Conservation (phyloP, 2,329 filamentous ascomycete species). For the Dissoconium aciculare region DNA sequence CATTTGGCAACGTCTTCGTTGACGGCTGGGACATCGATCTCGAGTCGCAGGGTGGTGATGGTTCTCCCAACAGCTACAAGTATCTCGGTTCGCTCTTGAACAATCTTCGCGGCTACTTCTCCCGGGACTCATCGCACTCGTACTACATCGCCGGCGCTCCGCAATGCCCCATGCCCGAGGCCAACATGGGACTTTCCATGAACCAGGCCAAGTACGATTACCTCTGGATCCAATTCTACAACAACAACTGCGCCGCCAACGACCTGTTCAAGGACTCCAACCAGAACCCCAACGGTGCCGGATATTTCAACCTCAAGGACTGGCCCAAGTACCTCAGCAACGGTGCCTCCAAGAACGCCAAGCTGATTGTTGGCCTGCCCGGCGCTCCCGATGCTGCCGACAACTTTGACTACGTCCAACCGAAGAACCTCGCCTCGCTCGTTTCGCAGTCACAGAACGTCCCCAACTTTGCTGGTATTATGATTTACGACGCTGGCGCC, state of each 20-base stretch:
- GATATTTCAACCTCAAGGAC: constrained; percentile 28
- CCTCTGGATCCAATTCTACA: constrained; percentile 34
- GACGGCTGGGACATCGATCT: constrained; percentile 42
- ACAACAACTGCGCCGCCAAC: constrained; percentile 22
- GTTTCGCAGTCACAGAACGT: constrained; percentile 29
- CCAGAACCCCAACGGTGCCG: constrained; percentile 24
- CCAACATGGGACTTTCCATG: constrained; percentile 26
- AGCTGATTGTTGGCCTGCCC: constrained; percentile 40
- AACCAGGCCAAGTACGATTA: constrained; percentile 29
- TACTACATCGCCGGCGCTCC: constrained; percentile 39
- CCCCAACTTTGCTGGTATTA: constrained; percentile 41
- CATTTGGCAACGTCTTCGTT: constrained; percentile 35
- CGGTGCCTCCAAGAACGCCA: constrained; percentile 24
- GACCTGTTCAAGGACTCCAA: constrained; percentile 15
- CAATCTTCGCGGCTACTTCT: constrained; percentile 23
- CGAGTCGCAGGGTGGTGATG: constrained; percentile 22
- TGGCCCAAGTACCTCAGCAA: constrained; percentile 9
- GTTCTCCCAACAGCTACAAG: constrained; percentile 20
- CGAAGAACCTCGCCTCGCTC: constrained; percentile 31
- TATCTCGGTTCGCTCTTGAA: constrained; percentile 24
- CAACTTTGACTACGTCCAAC: constrained; percentile 31
- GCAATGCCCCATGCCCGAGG: constrained; percentile 34
- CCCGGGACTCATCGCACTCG: constrained; percentile 22
- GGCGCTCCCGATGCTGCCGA: constrained; percentile 19
- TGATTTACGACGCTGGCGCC: constrained; percentile 43